A percentile compares a stretch with the other conserved stretches of the same genome.
Evolutionary conservation across 2,329 filamentous ascomycete species (phyloP).

Genomic region (Trichoderma sp.): DNA sequence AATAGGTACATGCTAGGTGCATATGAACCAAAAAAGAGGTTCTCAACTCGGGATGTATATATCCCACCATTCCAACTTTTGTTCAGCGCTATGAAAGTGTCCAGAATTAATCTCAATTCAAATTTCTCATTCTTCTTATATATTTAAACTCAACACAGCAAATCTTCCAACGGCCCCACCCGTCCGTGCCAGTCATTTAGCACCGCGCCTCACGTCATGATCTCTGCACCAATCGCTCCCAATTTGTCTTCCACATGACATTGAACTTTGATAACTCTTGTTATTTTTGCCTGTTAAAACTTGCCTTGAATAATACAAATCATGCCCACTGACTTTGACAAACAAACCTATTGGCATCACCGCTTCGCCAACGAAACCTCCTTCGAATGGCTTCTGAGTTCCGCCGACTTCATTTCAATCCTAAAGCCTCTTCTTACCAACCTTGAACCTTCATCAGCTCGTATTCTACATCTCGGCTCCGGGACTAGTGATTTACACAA

Average conservation of each 20-base stretch:
- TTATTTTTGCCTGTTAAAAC: background rate
- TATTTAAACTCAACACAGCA: background rate
- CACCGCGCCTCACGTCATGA: background rate
- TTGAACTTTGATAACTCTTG: background rate
- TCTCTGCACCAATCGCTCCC: background rate
- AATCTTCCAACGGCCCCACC: background rate
- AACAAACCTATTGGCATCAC: conserved; percentile 51
- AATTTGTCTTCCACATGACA: background rate
- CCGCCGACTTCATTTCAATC: conserved; percentile 43
- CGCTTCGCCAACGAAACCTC: conserved; percentile 47
- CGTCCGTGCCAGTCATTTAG: background rate
- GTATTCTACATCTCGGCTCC: conserved; percentile 49
- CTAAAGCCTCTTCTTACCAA: conserved; percentile 41
- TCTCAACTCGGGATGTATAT: background rate
- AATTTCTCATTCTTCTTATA: background rate
- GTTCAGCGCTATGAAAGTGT: no score
- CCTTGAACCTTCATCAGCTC: conserved; percentile 31
- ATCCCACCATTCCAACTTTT: no score
- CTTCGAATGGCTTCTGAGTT: conserved; percentile 52
- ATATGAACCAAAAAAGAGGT: background rate
- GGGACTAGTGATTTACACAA: conserved; percentile 54
- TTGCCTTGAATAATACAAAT: background rate
- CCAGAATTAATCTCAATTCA: background rate
- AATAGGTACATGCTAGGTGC: background rate
- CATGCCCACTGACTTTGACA: conserved; percentile 46